Evolutionary conservation across 768 basidiomycete species (phyloP).

Genomic region (Lactifluus rugatus): DNA sequence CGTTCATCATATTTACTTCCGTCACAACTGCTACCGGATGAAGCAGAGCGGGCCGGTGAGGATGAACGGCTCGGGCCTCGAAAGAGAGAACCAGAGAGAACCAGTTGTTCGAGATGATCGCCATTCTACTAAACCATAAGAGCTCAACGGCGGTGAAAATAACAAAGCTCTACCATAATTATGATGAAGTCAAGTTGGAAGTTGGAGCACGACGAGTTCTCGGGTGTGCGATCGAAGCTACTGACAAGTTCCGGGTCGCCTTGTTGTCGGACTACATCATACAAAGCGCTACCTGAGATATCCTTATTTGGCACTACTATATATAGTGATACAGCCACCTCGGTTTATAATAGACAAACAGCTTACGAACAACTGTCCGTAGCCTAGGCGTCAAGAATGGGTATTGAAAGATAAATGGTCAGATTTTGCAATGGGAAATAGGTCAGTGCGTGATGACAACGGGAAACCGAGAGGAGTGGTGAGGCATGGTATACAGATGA

Average conservation of each 20-base stretch:
- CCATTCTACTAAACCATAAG: constrained; percentile 15
- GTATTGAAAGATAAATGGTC: background rate
- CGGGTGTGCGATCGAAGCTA: background rate
- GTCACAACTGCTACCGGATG: constrained; percentile 40
- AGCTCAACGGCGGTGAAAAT: background rate
- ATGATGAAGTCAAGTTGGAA: background rate
- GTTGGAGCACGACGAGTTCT: background rate
- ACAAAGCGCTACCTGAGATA: background rate
- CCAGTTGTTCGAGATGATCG: constrained; percentile 47
- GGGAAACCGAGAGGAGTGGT: background rate
- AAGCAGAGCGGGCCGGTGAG: constrained; percentile 58
- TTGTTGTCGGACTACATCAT: background rate
- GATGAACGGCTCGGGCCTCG: constrained; percentile 41
- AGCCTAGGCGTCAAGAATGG: background rate
- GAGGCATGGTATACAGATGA: background rate
- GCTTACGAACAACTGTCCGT: background rate
- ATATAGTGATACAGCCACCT: too few relatives aligned
- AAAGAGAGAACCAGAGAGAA: constrained; percentile 73
- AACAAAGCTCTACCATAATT: constrained; percentile 1
- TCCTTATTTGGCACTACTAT: background rate
- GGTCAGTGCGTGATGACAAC: background rate
- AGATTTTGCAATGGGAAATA: background rate
- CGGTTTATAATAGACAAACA: too few relatives aligned
- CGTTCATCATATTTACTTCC: constrained; percentile 42
- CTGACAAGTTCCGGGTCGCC: background rate